A percentile compares a stretch with the other conserved stretches of the same genome.
Conservation (phyloP, 768 basidiomycete genomes). For the Pleurotus tuber-regium region DNA sequence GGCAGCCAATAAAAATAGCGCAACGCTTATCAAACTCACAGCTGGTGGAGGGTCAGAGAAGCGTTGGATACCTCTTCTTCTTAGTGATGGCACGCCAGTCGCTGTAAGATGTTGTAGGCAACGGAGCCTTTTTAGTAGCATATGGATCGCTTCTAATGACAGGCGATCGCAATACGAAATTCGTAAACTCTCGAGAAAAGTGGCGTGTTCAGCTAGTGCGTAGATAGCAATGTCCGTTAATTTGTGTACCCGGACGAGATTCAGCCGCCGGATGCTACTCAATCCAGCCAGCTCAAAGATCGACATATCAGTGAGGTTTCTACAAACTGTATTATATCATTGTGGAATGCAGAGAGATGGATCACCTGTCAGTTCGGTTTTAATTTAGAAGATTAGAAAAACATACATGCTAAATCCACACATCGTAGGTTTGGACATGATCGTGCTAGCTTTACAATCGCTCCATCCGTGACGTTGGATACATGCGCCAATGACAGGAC, state of each 20-base stretch:
- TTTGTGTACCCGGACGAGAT: slow-evolving; percentile 76
- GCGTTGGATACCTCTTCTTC: slow-evolving; percentile 62
- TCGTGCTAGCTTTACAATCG: slow-evolving; percentile 64
- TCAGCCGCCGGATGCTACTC: slow-evolving; percentile 68
- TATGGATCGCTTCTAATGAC: slow-evolving; percentile 72
- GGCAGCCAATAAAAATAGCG: slow-evolving; percentile 1
- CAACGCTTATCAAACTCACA: slow-evolving; percentile 36
- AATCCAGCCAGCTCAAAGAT: slow-evolving; percentile 78
- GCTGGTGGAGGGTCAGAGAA: slow-evolving; percentile 75
- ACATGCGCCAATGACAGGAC: slow-evolving; percentile 81
- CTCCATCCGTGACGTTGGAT: slow-evolving; percentile 74
- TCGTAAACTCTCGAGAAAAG: slow-evolving; percentile 74
- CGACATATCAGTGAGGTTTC: slow-evolving; percentile 79
- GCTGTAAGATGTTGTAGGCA: slow-evolving; percentile 72
- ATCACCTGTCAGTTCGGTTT: slow-evolving; percentile 8
- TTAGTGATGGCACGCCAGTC: slow-evolving; percentile 77
- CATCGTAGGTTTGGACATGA: slow-evolving; percentile 73
- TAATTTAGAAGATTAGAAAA: slow-evolving; percentile 11
- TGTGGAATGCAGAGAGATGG: slow-evolving; percentile 13
- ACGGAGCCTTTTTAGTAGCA: slow-evolving; percentile 56
- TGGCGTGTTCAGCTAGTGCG: slow-evolving; percentile 71
- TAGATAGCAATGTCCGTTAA: slow-evolving; percentile 84
- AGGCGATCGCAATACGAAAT: slow-evolving; percentile 85
- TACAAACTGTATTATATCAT: slow-evolving; percentile 75
- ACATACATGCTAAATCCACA: slow-evolving; percentile 86